Conservation (phyloP, 805 yeast genomes). For the Hyphopichia homilentoma region DNA sequence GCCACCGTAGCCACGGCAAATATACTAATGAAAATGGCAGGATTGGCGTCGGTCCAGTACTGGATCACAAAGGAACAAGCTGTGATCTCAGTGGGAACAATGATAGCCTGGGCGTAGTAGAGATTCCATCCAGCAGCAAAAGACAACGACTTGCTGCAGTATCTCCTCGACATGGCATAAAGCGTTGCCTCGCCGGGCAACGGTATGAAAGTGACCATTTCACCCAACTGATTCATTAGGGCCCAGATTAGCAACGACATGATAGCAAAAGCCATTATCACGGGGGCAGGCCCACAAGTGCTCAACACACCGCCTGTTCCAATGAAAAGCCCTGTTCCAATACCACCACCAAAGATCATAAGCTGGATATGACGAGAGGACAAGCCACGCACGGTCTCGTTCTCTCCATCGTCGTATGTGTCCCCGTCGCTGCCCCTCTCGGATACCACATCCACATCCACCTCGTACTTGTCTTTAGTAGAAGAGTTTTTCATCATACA, state of each 20-base stretch:
- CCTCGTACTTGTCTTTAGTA: no score
- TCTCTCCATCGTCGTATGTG: conserved; percentile 44
- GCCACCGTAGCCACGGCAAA: conserved; percentile 32
- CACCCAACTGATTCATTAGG: conserved; percentile 14
- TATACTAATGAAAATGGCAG: conserved; percentile 44
- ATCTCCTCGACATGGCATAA: conserved; percentile 8
- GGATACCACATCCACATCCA: no score
- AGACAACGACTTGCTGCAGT: conserved; percentile 11
- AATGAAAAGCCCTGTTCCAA: conserved; percentile 19
- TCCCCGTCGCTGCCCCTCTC: no score
- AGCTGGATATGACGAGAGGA: conserved; percentile 1
- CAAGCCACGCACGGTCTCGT: conserved; percentile 11
- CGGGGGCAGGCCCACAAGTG: conserved; percentile 25
- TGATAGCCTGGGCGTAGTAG: conserved; percentile 26
- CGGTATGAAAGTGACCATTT: conserved; percentile 16
- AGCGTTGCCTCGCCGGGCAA: conserved; percentile 14
- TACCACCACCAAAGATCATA: conserved; percentile 1
- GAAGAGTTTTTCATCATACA: no score
- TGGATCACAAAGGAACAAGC: conserved; percentile 46
- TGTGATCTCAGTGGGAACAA: conserved; percentile 41
- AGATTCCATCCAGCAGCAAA: conserved; percentile 46
- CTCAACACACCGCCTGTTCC: conserved; percentile 22
- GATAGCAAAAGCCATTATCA: conserved; percentile 15
- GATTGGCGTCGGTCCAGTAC: conserved; percentile 40
- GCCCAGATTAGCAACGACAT: conserved; percentile 15